Conservation (phyloP, 2,329 filamentous ascomycete genomes). For the Colletotrichum gigasporum region DNA sequence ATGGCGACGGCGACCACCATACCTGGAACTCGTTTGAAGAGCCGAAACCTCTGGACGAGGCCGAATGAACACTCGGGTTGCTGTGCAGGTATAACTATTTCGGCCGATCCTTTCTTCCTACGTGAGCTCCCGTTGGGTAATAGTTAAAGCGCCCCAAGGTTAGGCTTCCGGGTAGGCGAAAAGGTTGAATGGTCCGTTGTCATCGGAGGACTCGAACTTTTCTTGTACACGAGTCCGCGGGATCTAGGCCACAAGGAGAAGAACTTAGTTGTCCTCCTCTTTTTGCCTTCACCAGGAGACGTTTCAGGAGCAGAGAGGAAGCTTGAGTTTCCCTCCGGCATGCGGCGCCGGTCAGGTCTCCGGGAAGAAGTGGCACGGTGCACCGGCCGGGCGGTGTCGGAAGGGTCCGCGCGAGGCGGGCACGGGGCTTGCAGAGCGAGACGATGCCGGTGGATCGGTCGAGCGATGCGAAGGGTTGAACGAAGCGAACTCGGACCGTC, state of each 20-base stretch:
- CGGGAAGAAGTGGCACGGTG: background rate
- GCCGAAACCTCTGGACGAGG: constrained; percentile 1
- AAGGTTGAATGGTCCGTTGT: constrained; percentile 12
- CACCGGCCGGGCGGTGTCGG: constrained; percentile 3
- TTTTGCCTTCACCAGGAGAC: background rate
- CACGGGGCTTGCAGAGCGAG: background rate
- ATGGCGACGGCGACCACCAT: background rate
- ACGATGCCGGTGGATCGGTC: background rate
- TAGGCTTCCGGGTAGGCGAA: constrained; percentile 20
- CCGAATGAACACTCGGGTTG: background rate
- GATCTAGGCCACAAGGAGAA: background rate
- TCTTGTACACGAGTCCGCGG: background rate
- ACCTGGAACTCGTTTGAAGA: background rate
- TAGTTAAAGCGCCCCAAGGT: background rate
- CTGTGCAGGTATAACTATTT: background rate
- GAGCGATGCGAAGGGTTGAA: background rate
- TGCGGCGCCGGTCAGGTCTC: constrained; percentile 3
- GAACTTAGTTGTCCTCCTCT: background rate
- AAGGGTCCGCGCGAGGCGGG: constrained; percentile 7
- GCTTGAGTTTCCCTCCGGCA: constrained; percentile 14
- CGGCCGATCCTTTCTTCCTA: background rate
- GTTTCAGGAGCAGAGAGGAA: constrained; percentile 23
- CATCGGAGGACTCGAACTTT: background rate
- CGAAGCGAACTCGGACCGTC: constrained; percentile 8
- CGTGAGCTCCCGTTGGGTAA: background rate